Percentiles rank a stretch among this genome's conserved stretches.
Evolutionary conservation across 2,329 filamentous ascomycete genomes (phyloP).

Genomic region (Penicillium thymicola): DNA sequence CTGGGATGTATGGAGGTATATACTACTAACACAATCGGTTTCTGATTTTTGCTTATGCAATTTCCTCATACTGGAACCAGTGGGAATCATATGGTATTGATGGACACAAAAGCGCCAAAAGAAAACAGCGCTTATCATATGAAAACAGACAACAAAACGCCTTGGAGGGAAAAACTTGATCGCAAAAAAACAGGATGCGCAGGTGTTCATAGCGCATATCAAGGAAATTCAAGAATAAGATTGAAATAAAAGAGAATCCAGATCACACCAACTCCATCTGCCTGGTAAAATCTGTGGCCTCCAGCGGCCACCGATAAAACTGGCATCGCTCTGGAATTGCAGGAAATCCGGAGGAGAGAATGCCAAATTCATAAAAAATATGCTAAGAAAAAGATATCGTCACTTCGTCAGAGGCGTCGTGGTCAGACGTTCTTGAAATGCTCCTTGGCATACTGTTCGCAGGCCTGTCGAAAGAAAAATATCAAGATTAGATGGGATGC

Average conservation of each 20-base stretch:
- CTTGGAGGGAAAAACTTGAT: conserved; percentile 3
- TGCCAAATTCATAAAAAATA: conserved; percentile 25
- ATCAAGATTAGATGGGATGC: conserved; percentile 20
- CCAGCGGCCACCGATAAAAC: conserved; percentile 17
- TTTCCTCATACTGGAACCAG: conserved; percentile 3
- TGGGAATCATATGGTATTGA: conserved; percentile 23
- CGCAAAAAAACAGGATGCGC: conserved; percentile 5
- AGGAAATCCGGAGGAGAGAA: conserved; percentile 19
- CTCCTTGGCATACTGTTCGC: conserved; percentile 93
- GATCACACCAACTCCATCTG: conserved; percentile 28
- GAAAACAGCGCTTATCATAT: conserved; percentile 11
- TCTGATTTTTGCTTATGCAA: background rate
- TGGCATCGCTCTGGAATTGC: conserved; percentile 27
- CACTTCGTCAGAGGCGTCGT: conserved; percentile 32
- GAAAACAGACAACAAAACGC: conserved; percentile 22
- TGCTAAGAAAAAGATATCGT: conserved; percentile 28
- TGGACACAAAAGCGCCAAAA: conserved; percentile 5
- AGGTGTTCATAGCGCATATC: conserved; percentile 5
- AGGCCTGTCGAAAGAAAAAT: conserved; percentile 54
- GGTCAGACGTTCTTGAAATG: conserved; percentile 62
- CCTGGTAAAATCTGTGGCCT: conserved; percentile 20
- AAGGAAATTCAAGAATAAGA: conserved; percentile 9
- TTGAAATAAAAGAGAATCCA: conserved; percentile 11
- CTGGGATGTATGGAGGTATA: too few species aligned
- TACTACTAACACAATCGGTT: background rate